A percentile compares a stretch with the other conserved stretches of the same genome.
phyloP scores from a whole-genome alignment of 495 filamentous ascomycete species.

The Penicillium canescens region DNA sequence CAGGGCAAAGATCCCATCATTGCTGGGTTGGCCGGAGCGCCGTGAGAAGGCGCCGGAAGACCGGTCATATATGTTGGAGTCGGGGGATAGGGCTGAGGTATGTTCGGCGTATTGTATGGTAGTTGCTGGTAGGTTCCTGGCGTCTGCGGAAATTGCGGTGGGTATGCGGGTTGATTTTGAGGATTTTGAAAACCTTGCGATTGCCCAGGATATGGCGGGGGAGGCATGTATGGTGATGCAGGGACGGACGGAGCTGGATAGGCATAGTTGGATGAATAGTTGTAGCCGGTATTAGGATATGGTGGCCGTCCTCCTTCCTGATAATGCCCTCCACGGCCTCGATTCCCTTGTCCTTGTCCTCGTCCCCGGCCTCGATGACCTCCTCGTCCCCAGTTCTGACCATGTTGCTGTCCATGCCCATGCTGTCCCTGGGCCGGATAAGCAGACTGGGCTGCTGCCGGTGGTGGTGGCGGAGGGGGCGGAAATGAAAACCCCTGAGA shows the following conservation, averaged over 20 bases:
- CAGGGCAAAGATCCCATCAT: constrained; percentile 61
- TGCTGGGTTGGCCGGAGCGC: constrained; percentile 32
- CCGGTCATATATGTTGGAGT: constrained; percentile 27
- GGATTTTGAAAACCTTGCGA: constrained; percentile 26
- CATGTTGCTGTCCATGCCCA: constrained; percentile 33
- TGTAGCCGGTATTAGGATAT: constrained; percentile 26
- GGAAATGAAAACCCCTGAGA: constrained; percentile 53
- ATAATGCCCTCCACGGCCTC: constrained; percentile 24
- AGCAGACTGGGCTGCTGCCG: constrained; percentile 28
- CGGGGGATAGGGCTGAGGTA: constrained; percentile 23
- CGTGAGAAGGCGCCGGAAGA: constrained; percentile 25
- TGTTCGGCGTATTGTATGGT: constrained; percentile 27
- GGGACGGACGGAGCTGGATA: constrained; percentile 32
- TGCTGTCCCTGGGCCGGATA: constrained; percentile 33
- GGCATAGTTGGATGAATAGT: constrained; percentile 36
- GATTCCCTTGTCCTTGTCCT: constrained; percentile 31
- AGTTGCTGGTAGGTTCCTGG: constrained; percentile 28
- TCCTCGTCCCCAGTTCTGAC: constrained; percentile 49
- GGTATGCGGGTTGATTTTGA: constrained; percentile 22
- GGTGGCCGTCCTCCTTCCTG: constrained; percentile 20
- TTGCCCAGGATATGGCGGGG: constrained; percentile 29
- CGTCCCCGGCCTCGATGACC: constrained; percentile 35
- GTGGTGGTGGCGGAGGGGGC: constrained; percentile 50
- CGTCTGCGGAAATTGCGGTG: constrained; percentile 31
- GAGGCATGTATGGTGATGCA: constrained; percentile 24